These are phyloP conservation scores for Marsdenia floribunda DNA, from an alignment of 257 asterid genomes.

Conservation along the genomic window DNA sequence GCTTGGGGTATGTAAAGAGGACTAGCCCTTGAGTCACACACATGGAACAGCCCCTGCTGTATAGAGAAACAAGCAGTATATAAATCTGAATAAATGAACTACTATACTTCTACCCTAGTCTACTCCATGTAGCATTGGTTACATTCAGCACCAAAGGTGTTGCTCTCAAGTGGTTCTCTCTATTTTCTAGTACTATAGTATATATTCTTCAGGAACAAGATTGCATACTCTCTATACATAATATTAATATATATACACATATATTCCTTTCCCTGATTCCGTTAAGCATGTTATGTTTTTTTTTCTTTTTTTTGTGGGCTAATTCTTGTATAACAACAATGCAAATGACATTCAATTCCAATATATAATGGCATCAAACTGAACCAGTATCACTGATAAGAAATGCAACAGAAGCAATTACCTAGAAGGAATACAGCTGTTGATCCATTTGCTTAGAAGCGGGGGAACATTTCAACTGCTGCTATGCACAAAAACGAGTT, in stretches of 20 bases:
- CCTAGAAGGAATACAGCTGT: background rate
- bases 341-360: background rate
- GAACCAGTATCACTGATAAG: background rate
- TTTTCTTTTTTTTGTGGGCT: background rate
- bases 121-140: slow-evolving; percentile 3
- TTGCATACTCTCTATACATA: background rate
- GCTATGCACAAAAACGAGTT: background rate
- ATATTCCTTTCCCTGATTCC: background rate
- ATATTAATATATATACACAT: no score
- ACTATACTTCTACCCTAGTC: background rate
- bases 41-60: slow-evolving; percentile 22
- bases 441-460: background rate
- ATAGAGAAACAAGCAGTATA: slow-evolving; percentile 20
- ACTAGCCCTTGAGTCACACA: slow-evolving; percentile 19
- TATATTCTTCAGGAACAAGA: background rate
- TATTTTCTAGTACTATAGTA: background rate
- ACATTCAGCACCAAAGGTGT: slow-evolving; percentile 19
- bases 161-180: background rate
- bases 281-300: background rate
- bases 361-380: background rate
- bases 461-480: background rate
- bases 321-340: background rate
- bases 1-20: slow-evolving; percentile 39
- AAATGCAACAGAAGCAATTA: background rate
- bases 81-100: slow-evolving; percentile 8